Conservation (phyloP, 2,329 filamentous ascomycete genomes). For the Bipolaris gigantea region DNA sequence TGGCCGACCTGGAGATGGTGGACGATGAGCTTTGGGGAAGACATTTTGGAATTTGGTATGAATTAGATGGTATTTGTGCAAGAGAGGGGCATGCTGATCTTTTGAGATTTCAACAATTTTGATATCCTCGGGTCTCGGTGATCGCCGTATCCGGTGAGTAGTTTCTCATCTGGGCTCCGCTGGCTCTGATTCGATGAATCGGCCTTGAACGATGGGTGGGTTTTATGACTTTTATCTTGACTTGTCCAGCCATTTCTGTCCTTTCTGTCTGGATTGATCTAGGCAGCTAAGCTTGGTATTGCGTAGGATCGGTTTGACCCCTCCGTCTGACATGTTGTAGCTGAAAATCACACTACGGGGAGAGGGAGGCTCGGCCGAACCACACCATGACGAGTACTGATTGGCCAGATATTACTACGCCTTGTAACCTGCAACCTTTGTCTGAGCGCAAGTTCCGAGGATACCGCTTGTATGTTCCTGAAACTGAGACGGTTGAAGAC, state of each 20-base stretch:
- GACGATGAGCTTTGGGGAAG: slow-evolving; percentile 35
- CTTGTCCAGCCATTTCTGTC: not conserved
- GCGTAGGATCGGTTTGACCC: not conserved
- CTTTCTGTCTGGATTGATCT: not conserved
- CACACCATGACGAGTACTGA: not conserved
- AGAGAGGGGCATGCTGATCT: not conserved
- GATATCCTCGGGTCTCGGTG: slow-evolving; percentile 9
- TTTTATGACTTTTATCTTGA: not conserved
- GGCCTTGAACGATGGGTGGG: not conserved
- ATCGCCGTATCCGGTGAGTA: slow-evolving; percentile 9
- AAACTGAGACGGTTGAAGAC: not conserved
- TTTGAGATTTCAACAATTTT: not conserved
- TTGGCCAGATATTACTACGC: not conserved
- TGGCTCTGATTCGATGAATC: slow-evolving; percentile 7
- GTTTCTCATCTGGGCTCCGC: slow-evolving; percentile 4
- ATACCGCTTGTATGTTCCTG: not conserved
- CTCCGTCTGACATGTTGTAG: not conserved
- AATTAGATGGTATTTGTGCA: not conserved
- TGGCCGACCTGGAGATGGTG: slow-evolving; percentile 55
- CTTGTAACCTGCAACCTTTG: not conserved
- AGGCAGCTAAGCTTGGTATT: not conserved
- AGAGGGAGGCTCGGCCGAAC: slow-evolving; percentile 2
- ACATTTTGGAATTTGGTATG: slow-evolving; percentile 11
- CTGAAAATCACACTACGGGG: slow-evolving; percentile 3
- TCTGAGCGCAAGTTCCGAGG: not conserved